Conservation (phyloP, 1,139 yeast species). For the Yamadazyma pseudoaaseri region DNA sequence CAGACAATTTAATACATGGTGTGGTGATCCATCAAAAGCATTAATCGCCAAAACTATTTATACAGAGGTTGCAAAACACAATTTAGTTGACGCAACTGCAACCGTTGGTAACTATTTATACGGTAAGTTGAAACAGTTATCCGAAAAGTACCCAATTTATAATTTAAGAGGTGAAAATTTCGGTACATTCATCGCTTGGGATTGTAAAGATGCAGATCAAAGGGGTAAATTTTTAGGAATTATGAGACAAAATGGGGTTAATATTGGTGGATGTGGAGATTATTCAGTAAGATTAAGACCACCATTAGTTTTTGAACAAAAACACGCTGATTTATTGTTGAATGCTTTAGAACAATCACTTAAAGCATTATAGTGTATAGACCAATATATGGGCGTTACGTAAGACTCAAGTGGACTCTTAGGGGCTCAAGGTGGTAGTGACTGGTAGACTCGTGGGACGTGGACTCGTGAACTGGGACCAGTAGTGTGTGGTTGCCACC, state of each 20-base stretch:
- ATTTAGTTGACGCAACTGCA: constrained; percentile 53
- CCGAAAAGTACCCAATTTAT: constrained; percentile 52
- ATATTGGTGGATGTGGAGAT: constrained; percentile 81
- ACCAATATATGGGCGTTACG: too few species aligned
- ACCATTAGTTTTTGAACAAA: constrained; percentile 67
- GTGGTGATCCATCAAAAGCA: constrained; percentile 84
- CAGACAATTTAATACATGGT: constrained; percentile 90
- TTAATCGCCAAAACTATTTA: constrained; percentile 70
- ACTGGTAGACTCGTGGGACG: too few species aligned
- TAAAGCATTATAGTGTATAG: constrained; percentile 4
- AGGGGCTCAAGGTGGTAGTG: too few species aligned
- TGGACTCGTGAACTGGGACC: too few species aligned
- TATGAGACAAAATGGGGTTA: constrained; percentile 63
- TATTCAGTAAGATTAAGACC: constrained; percentile 77
- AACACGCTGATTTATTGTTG: constrained; percentile 68
- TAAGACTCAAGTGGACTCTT: too few species aligned
- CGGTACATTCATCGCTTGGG: constrained; percentile 83
- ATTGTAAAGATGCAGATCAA: constrained; percentile 48
- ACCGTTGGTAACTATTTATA: constrained; percentile 66
- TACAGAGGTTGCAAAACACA: constrained; percentile 58
- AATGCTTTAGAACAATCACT: constrained; percentile 37
- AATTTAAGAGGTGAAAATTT: constrained; percentile 72
- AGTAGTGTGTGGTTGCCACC: too few species aligned
- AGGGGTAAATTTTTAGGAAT: constrained; percentile 60
- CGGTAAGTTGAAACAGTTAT: constrained; percentile 48